These are phyloP conservation scores for Ceratocystis ficicola DNA, from an alignment of 2,329 filamentous ascomycete species.

Conservation along the genomic window DNA sequence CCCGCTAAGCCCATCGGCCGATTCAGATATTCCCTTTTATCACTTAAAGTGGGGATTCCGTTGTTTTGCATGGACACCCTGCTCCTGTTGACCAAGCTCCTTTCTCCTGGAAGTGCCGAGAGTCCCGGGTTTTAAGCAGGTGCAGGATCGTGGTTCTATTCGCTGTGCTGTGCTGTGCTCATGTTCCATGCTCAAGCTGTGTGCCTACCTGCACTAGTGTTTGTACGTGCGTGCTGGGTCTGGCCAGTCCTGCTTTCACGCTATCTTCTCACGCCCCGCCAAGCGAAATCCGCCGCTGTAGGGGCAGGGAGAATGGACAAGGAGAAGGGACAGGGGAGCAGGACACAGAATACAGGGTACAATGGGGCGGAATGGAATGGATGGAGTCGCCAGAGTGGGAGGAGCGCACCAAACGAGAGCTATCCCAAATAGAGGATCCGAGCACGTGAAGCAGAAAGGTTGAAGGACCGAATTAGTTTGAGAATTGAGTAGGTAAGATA, in stretches of 20 bases:
- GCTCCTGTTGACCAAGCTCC: not conserved
- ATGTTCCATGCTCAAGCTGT: not conserved
- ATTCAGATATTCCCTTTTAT: too few species aligned
- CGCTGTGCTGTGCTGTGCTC: not conserved
- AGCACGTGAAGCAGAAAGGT: not conserved
- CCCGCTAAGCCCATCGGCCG: too few species aligned
- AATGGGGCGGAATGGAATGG: not conserved
- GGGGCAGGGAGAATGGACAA: not conserved
- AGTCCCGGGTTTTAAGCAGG: not conserved
- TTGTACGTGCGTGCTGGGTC: too few species aligned
- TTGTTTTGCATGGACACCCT: not conserved
- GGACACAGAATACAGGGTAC: not conserved
- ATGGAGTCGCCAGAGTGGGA: not conserved
- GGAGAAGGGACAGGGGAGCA: not conserved
- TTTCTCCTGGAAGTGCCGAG: conserved; percentile 5
- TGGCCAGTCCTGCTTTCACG: too few species aligned
- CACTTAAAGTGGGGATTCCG: not conserved
- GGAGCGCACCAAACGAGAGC: not conserved
- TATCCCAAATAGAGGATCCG: not conserved
- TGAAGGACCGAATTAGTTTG: not conserved
- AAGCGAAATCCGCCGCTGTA: conserved; percentile 7
- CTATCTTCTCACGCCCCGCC: not conserved
- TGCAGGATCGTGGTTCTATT: not conserved
- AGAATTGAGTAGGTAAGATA: not conserved
- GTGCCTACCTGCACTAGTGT: too few species aligned